These are phyloP conservation scores for Phytophthora nicotianae DNA, from an alignment of 352 stramenopile species.

Conservation along the genomic window DNA sequence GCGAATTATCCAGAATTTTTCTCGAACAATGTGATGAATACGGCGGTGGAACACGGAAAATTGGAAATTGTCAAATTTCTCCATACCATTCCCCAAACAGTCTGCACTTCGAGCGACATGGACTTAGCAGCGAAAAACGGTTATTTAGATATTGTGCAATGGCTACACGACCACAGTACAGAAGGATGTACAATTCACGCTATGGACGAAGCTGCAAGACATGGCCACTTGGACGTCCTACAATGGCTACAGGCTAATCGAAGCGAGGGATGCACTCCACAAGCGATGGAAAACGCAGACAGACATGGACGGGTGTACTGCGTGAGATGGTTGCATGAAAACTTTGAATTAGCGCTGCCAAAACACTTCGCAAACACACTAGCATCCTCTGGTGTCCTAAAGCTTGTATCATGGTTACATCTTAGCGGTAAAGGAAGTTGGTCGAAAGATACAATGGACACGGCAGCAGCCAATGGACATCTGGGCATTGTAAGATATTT, in stretches of 20 bases:
- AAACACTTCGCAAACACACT: neutral
- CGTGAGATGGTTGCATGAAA: neutral
- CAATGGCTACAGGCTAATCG: neutral
- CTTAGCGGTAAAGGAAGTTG: neutral
- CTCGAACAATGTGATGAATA: neutral
- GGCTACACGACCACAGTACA: neutral
- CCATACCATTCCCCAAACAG: neutral
- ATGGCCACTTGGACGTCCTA: neutral
- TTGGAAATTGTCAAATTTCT: neutral
- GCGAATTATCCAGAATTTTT: conserved; percentile 1
- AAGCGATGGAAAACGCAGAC: neutral
- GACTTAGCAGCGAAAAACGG: neutral
- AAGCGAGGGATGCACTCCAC: neutral
- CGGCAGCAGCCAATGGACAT: neutral
- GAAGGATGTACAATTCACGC: neutral
- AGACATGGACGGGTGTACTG: neutral
- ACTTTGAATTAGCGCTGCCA: neutral
- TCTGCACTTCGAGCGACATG: neutral
- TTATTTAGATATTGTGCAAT: neutral
- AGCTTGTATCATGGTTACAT: neutral
- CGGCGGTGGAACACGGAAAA: neutral
- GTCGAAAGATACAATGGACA: neutral
- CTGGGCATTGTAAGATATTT: neutral
- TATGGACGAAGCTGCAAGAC: neutral
- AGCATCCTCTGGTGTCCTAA: neutral